phyloP scores from a whole-genome alignment of 441 rosid genomes.

The Erodium chrysanthum region DNA sequence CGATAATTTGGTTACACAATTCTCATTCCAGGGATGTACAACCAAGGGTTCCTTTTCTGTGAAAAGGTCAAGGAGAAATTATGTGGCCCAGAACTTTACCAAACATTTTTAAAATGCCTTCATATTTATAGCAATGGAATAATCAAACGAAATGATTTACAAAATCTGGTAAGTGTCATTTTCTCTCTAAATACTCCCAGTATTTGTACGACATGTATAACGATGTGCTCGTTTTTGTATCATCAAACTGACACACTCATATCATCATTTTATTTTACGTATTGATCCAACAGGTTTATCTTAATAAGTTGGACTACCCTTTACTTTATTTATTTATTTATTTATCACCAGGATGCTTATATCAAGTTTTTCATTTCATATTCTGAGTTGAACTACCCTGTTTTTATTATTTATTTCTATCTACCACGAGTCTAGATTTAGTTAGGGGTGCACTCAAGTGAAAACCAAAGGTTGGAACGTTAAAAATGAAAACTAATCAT shows the following conservation, averaged over 20 bases:
- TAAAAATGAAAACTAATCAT: too few species aligned
- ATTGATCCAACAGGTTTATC: neutral
- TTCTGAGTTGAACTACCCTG: neutral
- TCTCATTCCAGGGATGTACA: constrained; percentile 47
- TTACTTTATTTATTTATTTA: neutral
- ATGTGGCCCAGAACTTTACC: constrained; percentile 55
- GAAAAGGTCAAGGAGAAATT: constrained; percentile 81
- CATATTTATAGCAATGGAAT: constrained; percentile 75
- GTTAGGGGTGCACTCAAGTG: too few species aligned
- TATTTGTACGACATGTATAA: neutral
- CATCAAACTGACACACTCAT: neutral
- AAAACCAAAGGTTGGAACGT: too few species aligned
- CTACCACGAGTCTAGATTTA: neutral
- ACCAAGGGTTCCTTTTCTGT: constrained; percentile 66
- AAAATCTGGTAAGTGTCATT: constrained; percentile 57
- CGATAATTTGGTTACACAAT: constrained; percentile 14
- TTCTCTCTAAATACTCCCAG: constrained; percentile 4
- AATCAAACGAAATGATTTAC: constrained; percentile 65
- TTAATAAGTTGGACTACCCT: neutral
- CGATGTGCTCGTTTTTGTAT: constrained; percentile 9
- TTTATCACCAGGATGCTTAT: neutral
- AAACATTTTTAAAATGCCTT: constrained; percentile 77
- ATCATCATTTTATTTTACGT: neutral
- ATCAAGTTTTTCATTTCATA: neutral
- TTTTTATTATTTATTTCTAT: neutral